A percentile compares a stretch with the other conserved stretches of the same genome.
Evolutionary conservation across 768 basidiomycete genomes (phyloP).

Genomic region (Lyophyllum semitale): DNA sequence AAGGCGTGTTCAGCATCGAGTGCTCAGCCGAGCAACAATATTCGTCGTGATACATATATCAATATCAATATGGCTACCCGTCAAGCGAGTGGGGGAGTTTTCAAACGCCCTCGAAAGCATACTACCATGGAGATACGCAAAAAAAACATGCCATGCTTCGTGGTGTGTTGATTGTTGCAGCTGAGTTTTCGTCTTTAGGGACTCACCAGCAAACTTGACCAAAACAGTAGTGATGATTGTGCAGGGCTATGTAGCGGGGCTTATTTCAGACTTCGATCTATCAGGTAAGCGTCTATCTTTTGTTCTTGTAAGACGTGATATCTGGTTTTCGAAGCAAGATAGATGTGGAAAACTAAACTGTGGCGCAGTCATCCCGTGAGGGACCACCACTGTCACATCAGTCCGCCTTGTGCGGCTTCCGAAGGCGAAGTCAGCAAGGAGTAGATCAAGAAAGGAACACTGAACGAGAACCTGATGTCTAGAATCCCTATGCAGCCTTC

Average conservation of each 20-base stretch:
- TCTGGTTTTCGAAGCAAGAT: background rate
- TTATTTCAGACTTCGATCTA: background rate
- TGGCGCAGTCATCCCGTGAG: slow-evolving; percentile 12
- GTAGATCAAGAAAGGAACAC: background rate
- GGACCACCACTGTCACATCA: background rate
- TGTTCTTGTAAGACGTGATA: background rate
- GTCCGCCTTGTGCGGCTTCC: background rate
- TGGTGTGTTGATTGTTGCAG: background rate
- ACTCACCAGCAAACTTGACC: background rate
- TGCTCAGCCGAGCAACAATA: background rate
- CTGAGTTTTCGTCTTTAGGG: background rate
- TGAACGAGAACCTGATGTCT: background rate
- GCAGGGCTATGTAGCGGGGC: background rate
- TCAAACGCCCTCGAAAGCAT: background rate
- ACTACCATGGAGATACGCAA: slow-evolving; percentile 1
- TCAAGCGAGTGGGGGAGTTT: background rate
- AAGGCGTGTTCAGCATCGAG: slow-evolving; percentile 2
- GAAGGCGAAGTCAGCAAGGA: background rate
- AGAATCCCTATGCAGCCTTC: background rate
- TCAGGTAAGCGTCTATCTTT: background rate
- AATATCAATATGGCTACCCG: too few species aligned
- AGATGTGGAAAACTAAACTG: slow-evolving; percentile 2
- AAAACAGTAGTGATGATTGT: background rate
- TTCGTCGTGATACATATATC: background rate
- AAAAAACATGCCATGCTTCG: background rate